Evolutionary conservation across 2,329 filamentous ascomycete genomes (phyloP).

Genomic region (Sclerotinia subarctica): DNA sequence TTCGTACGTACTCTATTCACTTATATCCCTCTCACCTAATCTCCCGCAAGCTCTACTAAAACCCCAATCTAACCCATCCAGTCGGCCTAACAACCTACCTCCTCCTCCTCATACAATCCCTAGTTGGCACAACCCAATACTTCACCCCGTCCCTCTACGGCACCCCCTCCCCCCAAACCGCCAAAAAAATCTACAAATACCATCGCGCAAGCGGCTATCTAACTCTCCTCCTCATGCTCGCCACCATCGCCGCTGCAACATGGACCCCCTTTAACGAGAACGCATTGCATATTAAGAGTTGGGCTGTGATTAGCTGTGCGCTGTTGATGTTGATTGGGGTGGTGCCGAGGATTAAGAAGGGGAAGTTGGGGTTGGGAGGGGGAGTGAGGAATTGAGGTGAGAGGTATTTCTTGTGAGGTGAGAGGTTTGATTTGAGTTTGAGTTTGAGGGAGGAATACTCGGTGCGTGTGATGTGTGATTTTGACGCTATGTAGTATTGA

Average conservation of each 20-base stretch:
- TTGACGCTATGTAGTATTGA: no score
- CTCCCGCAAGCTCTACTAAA: no score
- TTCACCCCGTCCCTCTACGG: conserved; percentile 72
- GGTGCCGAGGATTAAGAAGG: conserved; percentile 73
- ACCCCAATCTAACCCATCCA: not conserved
- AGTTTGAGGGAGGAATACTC: no score
- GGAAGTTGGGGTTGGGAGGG: conserved; percentile 62
- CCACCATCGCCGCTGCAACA: conserved; percentile 71
- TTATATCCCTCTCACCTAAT: no score
- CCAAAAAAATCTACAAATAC: conserved; percentile 85
- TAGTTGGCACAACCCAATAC: conserved; percentile 81
- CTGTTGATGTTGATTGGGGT: conserved; percentile 69
- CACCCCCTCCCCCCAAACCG: conserved; percentile 60
- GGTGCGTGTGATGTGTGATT: no score
- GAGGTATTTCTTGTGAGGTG: no score
- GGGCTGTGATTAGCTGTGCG: conserved; percentile 67
- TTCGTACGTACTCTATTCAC: conserved; percentile 39
- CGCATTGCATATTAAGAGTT: conserved; percentile 69
- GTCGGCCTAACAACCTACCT: conserved; percentile 69
- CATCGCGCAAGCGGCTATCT: conserved; percentile 77
- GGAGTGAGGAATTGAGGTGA: no score
- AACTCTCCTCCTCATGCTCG: conserved; percentile 66
- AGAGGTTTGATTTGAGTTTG: no score
- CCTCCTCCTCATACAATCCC: conserved; percentile 66
- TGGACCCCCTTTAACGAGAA: conserved; percentile 70